Base-by-base conservation (phyloP, 345 rosid genomes). In the Tarenaya hassleriana region DNA sequence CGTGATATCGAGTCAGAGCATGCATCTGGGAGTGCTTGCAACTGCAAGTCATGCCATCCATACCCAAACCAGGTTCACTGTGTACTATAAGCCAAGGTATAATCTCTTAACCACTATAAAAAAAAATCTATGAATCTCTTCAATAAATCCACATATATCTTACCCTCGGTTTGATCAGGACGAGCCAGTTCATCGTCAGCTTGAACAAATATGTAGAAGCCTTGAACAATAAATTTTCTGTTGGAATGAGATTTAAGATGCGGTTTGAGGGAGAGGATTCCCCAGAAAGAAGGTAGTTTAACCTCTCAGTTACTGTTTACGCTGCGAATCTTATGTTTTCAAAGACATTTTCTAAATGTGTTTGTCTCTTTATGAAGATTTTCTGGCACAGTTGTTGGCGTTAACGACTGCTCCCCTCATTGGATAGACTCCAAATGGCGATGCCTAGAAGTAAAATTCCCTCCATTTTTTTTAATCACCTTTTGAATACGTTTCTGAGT, bases 11-110 rank as follows among this genome's bases (percentile, higher is more conserved):
- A 81, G 95, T 51, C 96, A 83, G 60, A 88, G 84, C 81, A 88
- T 92, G 95, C 96, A 88, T 69, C 68, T 88, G 2, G 98, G 96
- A 27, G 98, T 88, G 64, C 90, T 88, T 66, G 95, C 97, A 46
- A 88, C 94, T 46, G 98, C 96, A 50, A 76, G 76, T 55, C 98
- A 92, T 65, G 94, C 95, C 32, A 75, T 77, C 56, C 51, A 62
- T 8, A 81, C 95, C 8, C 75, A 58, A 56, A 76, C 84, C 12
- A 73, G 78, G 63, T 92, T 92, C 69, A 78, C 79, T 13, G 95
- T 92, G 41, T 88, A 73, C 67, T 92, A 88, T 62, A 92, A 88
- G 67, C 98, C 97, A 56, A 79, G 95, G 98, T 88, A 66, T 41
- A 64, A 24, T 40, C 14, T 57, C 41, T 57, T 35, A 9, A 59